Conservation (phyloP, 495 filamentous ascomycete species). For the Hypomontagnella submonticulosa region DNA sequence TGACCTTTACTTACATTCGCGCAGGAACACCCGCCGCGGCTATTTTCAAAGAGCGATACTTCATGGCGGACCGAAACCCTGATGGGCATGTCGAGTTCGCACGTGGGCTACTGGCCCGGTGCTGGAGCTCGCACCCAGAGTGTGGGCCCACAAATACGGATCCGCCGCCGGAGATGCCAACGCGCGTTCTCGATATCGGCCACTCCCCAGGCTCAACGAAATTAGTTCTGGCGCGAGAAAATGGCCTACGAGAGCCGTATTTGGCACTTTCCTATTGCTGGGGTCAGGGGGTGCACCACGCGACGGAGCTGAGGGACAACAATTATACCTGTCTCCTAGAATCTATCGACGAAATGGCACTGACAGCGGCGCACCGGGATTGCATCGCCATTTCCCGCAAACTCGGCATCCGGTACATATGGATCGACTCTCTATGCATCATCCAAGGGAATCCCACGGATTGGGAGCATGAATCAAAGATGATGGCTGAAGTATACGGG, state of each 20-base stretch:
- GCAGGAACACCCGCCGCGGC: conserved; percentile 28
- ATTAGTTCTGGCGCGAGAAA: conserved; percentile 13
- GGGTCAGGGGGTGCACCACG: conserved; percentile 32
- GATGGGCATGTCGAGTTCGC: conserved; percentile 24
- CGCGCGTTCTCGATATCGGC: conserved; percentile 39
- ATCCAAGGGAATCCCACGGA: conserved; percentile 39
- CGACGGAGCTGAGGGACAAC: conserved; percentile 21
- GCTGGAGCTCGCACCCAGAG: conserved; percentile 24
- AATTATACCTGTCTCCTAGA: conserved; percentile 30
- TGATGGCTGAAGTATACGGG: conserved; percentile 43
- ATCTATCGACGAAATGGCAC: conserved; percentile 27
- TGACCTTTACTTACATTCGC: conserved; percentile 2
- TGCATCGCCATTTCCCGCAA: conserved; percentile 39
- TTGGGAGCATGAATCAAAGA: conserved; percentile 38
- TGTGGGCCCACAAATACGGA: conserved; percentile 11
- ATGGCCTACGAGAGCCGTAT: conserved; percentile 25
- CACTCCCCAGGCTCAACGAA: conserved; percentile 5
- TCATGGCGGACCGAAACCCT: conserved; percentile 16
- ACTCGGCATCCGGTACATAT: conserved; percentile 44
- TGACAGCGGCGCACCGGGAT: conserved; percentile 39
- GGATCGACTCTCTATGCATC: conserved; percentile 48
- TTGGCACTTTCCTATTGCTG: conserved; percentile 44
- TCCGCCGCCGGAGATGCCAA: conserved; percentile 31
- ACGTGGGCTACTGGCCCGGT: conserved; percentile 2
- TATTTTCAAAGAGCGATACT: conserved; percentile 15